These are phyloP conservation scores for Wakefieldia striispora DNA, from an alignment of 768 basidiomycete genomes.

Conservation along the genomic window DNA sequence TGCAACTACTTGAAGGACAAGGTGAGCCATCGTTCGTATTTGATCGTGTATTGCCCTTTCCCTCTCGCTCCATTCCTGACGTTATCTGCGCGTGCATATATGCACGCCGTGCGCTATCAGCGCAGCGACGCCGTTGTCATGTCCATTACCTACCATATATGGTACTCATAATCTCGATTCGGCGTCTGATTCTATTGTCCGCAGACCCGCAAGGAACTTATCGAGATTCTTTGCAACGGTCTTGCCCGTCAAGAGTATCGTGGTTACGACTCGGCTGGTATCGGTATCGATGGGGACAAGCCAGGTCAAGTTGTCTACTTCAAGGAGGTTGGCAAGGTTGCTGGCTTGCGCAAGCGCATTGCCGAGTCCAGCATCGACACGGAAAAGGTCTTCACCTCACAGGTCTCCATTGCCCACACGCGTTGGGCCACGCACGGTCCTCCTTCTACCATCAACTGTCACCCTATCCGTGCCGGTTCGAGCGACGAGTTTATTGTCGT, in stretches of 20 bases:
- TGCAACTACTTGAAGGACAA: conserved; percentile 95
- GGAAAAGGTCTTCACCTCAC: conserved; percentile 72
- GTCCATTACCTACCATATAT: conserved; percentile 16
- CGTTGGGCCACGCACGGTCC: conserved; percentile 99
- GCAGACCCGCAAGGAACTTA: conserved; percentile 85
- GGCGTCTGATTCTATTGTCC: conserved; percentile 8
- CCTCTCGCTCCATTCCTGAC: not conserved
- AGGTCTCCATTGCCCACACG: conserved; percentile 97
- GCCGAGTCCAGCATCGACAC: conserved; percentile 68
- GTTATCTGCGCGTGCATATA: conserved; percentile 7
- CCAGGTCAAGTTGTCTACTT: conserved; percentile 75
- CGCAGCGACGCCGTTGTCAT: not conserved
- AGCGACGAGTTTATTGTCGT: conserved; percentile 86
- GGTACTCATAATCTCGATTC: conserved; percentile 10
- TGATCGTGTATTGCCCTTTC: not conserved
- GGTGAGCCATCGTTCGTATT: conserved; percentile 43
- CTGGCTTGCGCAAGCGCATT: conserved; percentile 87
- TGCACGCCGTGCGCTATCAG: conserved; percentile 1
- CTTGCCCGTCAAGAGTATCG: conserved; percentile 96
- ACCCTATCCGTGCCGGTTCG: conserved; percentile 86
- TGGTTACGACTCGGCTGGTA: conserved; percentile 94
- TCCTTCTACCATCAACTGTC: conserved; percentile 87
- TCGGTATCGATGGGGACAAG: conserved; percentile 90
- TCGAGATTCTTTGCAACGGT: conserved; percentile 87
- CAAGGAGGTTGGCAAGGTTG: conserved; percentile 98